Evolutionary conservation across 345 rosid genomes (phyloP).

Genomic region (Carallia brachiata): DNA sequence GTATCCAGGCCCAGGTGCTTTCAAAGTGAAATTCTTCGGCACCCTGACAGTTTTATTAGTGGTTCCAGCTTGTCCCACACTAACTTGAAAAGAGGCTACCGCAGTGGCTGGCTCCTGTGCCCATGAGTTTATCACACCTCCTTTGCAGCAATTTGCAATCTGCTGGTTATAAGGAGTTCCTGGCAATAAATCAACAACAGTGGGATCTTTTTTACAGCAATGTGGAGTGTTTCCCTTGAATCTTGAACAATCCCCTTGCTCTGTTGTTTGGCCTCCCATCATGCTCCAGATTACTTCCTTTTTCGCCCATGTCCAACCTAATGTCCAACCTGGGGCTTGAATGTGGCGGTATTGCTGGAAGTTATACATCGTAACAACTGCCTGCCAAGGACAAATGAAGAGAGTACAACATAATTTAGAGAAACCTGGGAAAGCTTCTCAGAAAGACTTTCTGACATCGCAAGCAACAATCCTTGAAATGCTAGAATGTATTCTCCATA

Average conservation of each 20-base stretch:
- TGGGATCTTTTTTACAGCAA: constrained; percentile 32
- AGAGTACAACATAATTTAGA: neutral
- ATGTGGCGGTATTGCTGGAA: constrained; percentile 39
- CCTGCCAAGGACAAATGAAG: constrained; percentile 15
- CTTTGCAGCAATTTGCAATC: constrained; percentile 39
- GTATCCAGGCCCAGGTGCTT: constrained; percentile 35
- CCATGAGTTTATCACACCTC: constrained; percentile 31
- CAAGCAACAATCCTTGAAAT: neutral
- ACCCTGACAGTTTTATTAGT: constrained; percentile 31
- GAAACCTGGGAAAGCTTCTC: neutral
- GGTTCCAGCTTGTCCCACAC: constrained; percentile 37
- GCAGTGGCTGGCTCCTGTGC: constrained; percentile 26
- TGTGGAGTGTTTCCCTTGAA: constrained; percentile 32
- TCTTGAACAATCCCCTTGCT: constrained; percentile 33
- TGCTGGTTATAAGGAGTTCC: constrained; percentile 39
- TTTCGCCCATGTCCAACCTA: constrained; percentile 34
- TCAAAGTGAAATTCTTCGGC: constrained; percentile 35
- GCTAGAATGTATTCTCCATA: neutral
- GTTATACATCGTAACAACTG: constrained; percentile 33
- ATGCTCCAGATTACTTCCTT: constrained; percentile 37
- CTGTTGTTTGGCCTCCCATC: constrained; percentile 32
- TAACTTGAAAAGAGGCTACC: constrained; percentile 29
- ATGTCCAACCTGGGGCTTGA: constrained; percentile 35
- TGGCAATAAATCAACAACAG: constrained; percentile 33
- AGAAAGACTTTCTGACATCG: neutral